phyloP scores from a whole-genome alignment of 2,329 filamentous ascomycete genomes.

The Apiospora arundinis region DNA sequence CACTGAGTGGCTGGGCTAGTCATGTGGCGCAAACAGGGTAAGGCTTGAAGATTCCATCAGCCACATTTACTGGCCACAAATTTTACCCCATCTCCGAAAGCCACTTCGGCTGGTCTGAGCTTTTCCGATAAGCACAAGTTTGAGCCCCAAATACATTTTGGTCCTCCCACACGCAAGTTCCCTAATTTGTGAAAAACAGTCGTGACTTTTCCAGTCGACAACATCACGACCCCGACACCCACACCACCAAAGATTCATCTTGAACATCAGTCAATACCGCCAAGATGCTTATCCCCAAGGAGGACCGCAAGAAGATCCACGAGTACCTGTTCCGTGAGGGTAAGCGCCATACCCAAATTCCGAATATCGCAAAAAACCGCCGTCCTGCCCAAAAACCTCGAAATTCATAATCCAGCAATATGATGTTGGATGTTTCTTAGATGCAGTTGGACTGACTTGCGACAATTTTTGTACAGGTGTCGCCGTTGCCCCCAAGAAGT shows the following conservation, averaged over 20 bases:
- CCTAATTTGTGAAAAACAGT: conserved; percentile 18
- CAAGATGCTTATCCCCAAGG: conserved; percentile 98
- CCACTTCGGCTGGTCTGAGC: not conserved
- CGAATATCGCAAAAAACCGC: conserved; percentile 17
- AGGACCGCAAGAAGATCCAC: conserved; percentile 99
- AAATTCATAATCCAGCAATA: not conserved
- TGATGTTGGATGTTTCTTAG: not conserved
- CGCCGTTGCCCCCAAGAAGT: conserved; percentile 99
- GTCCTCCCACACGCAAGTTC: conserved; percentile 16
- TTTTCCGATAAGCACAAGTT: conserved; percentile 16
- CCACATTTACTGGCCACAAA: conserved; percentile 9
- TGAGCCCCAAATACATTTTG: conserved; percentile 19
- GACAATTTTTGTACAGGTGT: conserved; percentile 52
- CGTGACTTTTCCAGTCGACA: conserved; percentile 17
- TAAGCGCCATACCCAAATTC: conserved; percentile 17
- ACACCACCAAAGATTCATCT: conserved; percentile 56
- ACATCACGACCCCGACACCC: conserved; percentile 41
- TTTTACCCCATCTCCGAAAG: not conserved
- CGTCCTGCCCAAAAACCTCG: conserved; percentile 5
- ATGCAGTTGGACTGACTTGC: conserved; percentile 14
- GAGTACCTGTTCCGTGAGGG: conserved; percentile 96
- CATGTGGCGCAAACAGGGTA: not conserved
- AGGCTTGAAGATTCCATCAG: not conserved
- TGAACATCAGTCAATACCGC: conserved; percentile 53
- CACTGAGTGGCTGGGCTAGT: not conserved